A percentile compares a stretch with the other conserved stretches of the same genome.
These are phyloP conservation scores for Crithidia acanthocephali DNA, from an alignment of 208 protist genomes.

Conservation along the genomic window DNA sequence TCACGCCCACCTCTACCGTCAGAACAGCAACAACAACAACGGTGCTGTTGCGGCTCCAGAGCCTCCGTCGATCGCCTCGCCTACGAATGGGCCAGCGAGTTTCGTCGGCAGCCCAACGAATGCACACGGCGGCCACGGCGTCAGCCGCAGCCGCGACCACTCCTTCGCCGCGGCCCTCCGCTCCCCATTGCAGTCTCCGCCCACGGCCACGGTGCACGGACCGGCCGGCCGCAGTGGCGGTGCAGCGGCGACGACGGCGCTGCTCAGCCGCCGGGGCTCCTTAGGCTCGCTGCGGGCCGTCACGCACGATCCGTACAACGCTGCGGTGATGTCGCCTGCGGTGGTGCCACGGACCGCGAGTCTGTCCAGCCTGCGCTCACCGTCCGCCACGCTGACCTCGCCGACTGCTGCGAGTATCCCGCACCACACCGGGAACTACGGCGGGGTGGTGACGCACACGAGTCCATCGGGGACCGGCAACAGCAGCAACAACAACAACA, in stretches of 20 bases:
- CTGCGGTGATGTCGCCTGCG: constrained; percentile 8
- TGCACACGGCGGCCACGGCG: background rate
- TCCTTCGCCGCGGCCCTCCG: background rate
- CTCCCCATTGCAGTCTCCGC: constrained; percentile 21
- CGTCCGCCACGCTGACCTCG: constrained; percentile 15
- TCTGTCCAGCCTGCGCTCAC: constrained; percentile 15
- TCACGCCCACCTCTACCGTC: background rate
- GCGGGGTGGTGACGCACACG: background rate
- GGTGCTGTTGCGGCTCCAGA: background rate
- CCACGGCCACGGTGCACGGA: background rate
- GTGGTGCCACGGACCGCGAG: constrained; percentile 12
- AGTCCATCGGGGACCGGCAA: background rate
- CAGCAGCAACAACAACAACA: background rate
- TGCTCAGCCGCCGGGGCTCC: constrained; percentile 11
- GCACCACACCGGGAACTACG: background rate
- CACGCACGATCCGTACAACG: constrained; percentile 32
- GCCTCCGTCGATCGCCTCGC: background rate
- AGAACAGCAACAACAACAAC: background rate
- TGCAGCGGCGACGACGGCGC: background rate
- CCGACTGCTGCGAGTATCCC: constrained; percentile 1
- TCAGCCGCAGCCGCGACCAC: constrained; percentile 8
- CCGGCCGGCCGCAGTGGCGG: background rate
- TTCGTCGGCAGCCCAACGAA: background rate
- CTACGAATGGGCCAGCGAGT: too few relatives aligned
- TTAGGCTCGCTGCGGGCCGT: constrained; percentile 15